These are phyloP conservation scores for Sambucus nigra DNA, from an alignment of 129 eudicot species.

Conservation along the genomic window DNA sequence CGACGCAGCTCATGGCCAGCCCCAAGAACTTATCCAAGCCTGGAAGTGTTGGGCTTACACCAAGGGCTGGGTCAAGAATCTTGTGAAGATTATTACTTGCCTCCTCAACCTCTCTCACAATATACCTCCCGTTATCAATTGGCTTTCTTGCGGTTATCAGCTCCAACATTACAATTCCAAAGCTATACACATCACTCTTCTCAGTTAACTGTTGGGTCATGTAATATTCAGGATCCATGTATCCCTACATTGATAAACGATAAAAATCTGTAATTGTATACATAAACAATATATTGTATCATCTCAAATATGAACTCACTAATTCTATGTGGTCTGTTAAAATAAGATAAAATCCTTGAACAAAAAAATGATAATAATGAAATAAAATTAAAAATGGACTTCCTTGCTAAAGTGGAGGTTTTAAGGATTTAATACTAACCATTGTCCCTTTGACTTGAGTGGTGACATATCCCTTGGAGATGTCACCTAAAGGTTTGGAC, in stretches of 20 bases:
- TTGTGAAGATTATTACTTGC: constrained; percentile 22
- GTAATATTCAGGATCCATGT: constrained; percentile 90
- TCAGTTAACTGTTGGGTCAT: constrained; percentile 71
- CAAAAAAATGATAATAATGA: background rate
- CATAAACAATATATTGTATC: background rate
- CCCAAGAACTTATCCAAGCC: constrained; percentile 49
- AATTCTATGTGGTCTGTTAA: too few species aligned
- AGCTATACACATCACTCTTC: constrained; percentile 85
- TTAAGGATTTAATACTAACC: constrained; percentile 30
- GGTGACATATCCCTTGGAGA: constrained; percentile 52
- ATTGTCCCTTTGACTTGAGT: constrained; percentile 89
- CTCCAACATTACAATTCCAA: constrained; percentile 77
- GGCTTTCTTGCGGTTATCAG: constrained; percentile 59
- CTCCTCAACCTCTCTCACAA: constrained; percentile 44
- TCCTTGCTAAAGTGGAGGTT: background rate
- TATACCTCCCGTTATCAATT: constrained; percentile 53
- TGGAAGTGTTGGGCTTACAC: constrained; percentile 26
- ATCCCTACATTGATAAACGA: constrained; percentile 47
- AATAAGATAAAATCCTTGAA: too few species aligned
- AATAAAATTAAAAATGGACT: background rate
- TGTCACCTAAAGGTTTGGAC: constrained; percentile 57
- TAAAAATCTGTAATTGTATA: background rate
- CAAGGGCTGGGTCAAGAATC: constrained; percentile 49
- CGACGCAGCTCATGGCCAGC: constrained; percentile 68
- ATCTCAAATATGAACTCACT: too few species aligned